phyloP scores from a whole-genome alignment of 371 early-diverging fungal species.

The Parasitella parasitica region DNA sequence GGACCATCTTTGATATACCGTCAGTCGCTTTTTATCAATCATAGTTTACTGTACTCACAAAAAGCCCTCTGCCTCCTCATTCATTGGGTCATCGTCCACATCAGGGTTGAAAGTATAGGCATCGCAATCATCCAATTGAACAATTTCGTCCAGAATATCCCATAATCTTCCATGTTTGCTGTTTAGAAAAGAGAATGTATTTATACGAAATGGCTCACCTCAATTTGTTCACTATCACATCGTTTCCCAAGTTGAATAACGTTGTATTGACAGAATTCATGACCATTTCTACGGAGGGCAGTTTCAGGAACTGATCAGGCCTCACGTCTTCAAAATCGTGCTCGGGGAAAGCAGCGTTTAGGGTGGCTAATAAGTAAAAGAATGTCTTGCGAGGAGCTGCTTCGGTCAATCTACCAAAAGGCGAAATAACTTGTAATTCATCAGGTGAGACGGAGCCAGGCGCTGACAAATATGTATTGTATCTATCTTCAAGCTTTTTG shows the following conservation, averaged over 20 bases:
- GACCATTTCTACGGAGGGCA: conserved; percentile 66
- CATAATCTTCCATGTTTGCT: too few species aligned
- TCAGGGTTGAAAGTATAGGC: conserved; percentile 88
- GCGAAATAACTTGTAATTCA: conserved; percentile 61
- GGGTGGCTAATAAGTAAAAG: conserved; percentile 88
- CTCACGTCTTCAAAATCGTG: conserved; percentile 91
- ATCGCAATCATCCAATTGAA: conserved; percentile 79
- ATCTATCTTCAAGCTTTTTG: conserved; percentile 78
- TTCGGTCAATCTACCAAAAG: conserved; percentile 84
- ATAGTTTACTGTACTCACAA: conserved; percentile 36
- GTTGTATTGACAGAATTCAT: conserved; percentile 86
- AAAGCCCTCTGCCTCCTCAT: conserved; percentile 78
- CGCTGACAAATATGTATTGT: conserved; percentile 55
- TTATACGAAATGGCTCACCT: conserved; percentile 31
- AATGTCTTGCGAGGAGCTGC: conserved; percentile 78
- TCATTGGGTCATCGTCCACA: conserved; percentile 85
- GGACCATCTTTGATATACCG: too few species aligned
- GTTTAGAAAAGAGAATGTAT: too few species aligned
- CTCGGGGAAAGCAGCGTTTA: conserved; percentile 93
- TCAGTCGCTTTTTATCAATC: too few species aligned
- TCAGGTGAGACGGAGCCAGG: conserved; percentile 58
- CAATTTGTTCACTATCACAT: conserved; percentile 47
- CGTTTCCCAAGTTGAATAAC: conserved; percentile 80
- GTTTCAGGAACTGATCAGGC: conserved; percentile 84
- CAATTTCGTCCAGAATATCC: conserved; percentile 82